Evolutionary conservation across 164 flowering plant species (phyloP), one percentile per base, ranked within the genome.

Genomic region (Berberis vulgaris): DNA sequence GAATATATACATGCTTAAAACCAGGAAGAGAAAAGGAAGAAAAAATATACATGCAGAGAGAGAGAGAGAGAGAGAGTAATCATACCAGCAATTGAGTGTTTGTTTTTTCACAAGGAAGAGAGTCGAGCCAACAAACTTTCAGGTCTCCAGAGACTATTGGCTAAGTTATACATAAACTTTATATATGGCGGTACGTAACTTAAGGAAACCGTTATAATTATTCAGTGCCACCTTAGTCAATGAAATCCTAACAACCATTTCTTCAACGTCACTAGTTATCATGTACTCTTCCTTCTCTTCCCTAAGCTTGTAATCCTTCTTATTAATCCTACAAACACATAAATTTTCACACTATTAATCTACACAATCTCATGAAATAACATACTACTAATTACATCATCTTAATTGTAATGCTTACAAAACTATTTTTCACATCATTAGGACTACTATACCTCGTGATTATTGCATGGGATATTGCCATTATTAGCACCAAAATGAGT

Each of bases 171-270:
- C 26, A 26, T 26, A 26, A 26, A 26, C 26, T 26, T 26, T 26
- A 26, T 26, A 26, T 26, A 26, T 26, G 26, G 26, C 26, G 26
- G 66, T 71, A 76, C 83, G 77, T 70, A 76, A 76, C 69, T 60
- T 74, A 72, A 59, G 72, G 75, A 65, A 74, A 69, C 85, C 67
- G 88, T 78, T 82, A 26, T 26, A 26, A 26, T 26, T 26, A 26
- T 26, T 26, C 26, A 26, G 26, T 26, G 26, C 26, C 26, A 26
- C 26, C 26, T 26, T 26, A 26, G 26, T 26, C 26, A 87, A 87
- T 81, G 60, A 77, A 71, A 83, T 85, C 89, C 83, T 78, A 83
- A 87, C 94, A 74, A 79, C 67, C 54, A 26, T 69, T 43, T 26
- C 46, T 63, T 61, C 44, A 64, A 53, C 61, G 57, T 63, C 67